Evolutionary conservation across 257 asterid genomes (phyloP), one percentile per base, ranked within the genome.

Genomic region (Anisodus tanguticus): DNA sequence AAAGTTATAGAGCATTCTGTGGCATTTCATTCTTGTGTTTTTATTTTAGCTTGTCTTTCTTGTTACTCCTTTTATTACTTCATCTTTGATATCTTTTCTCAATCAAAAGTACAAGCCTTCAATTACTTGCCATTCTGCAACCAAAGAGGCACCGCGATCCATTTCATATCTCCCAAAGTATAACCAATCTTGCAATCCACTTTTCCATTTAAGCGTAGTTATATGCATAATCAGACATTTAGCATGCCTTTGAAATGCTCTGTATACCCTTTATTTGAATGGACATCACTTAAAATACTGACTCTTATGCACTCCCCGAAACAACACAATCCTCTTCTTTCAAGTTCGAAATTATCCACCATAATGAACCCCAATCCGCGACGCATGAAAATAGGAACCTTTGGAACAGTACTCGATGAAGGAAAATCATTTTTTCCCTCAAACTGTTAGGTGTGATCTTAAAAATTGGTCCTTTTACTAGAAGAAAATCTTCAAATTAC

Each of bases 51-150:
- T 74, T 74, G 43, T 41, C 0, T 74, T 49, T 49, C 22, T 49
- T 74, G 45, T 19, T 49, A 49, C 49, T 77, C 82, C 12, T 77
- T 76, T 77, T 26, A 77, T 31, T 53, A 77, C 49, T 53, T 53
- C 45, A 77, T 53, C 82, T 77, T 53, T 53, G 81, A 77, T 53
- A 53, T 77, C 31, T 76, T 76, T 7, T 51, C 59, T 53, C 82
- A 0, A 53, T 77, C 31, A 15, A 7, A 77, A 31, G 82, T 77
- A 15, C 82, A 77, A 26, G 60, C 64, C 43, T 51, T 53, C 64
- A 53, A 54, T 13, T 77, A 13, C 26, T 26, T 15, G 64, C 13
- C 2, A 77, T 31, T 26, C 64, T 77, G 64, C 82, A 53, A 54
- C 82, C 82, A 77, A 77, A 8, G 15, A 77, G 49, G 45, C 64